A percentile compares a stretch with the other conserved stretches of the same genome.
Evolutionary conservation across 169 alveolate species (phyloP).

Genomic region (Babesia bigemina): DNA sequence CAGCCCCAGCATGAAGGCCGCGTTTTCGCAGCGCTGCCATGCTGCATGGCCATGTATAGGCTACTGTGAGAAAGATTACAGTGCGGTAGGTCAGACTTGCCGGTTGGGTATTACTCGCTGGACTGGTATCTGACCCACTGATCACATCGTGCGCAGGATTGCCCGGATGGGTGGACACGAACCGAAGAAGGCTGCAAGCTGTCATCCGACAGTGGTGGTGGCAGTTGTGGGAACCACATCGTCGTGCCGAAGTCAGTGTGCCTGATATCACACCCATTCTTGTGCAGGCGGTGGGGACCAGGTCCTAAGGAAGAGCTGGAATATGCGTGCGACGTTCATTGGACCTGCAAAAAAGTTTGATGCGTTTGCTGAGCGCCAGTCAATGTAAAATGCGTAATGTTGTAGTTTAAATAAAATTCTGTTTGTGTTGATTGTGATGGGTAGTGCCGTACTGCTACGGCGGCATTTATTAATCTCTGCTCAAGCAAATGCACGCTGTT

Average conservation of each 20-base stretch:
- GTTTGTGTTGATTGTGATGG: background rate
- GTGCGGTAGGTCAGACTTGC: background rate
- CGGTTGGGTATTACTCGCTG: background rate
- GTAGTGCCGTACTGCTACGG: background rate
- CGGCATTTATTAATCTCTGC: background rate
- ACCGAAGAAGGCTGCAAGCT: constrained; percentile 13
- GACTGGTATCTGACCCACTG: background rate
- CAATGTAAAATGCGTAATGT: background rate
- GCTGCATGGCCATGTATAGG: constrained; percentile 78
- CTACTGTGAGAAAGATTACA: constrained; percentile 70
- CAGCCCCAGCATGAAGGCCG: constrained; percentile 50
- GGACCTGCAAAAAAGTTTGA: constrained; percentile 69
- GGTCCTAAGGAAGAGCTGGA: constrained; percentile 71
- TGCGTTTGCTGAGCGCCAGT: background rate
- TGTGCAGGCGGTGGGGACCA: constrained; percentile 45
- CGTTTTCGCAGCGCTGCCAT: constrained; percentile 63
- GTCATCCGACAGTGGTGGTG: background rate
- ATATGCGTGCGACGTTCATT: constrained; percentile 66
- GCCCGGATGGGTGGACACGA: constrained; percentile 56
- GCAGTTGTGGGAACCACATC: constrained; percentile 35
- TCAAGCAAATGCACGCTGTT: too few relatives aligned
- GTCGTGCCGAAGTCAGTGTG: constrained; percentile 27
- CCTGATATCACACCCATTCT: background rate
- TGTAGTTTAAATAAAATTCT: background rate
- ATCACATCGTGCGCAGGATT: constrained; percentile 2